Evolutionary conservation across 441 rosid genomes (phyloP).

Genomic region (Corymbia citriodora): DNA sequence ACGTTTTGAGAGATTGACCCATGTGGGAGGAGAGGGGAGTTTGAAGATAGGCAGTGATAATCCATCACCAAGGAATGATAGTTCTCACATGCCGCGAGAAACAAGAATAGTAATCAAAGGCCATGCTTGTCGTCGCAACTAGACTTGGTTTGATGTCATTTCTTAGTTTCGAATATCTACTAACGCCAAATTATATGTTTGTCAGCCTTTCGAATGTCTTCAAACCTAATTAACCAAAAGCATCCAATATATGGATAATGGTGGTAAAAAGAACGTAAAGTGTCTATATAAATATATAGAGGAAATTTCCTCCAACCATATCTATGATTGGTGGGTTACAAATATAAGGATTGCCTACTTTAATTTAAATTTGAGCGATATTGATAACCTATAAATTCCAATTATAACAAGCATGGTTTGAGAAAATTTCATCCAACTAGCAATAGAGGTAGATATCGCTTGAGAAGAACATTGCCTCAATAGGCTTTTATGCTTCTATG

Average conservation of each 20-base stretch:
- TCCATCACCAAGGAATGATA: neutral
- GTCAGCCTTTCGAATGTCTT: no score
- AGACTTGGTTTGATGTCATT: neutral
- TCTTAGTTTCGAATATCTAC: neutral
- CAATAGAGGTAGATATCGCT: neutral
- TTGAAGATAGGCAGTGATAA: neutral
- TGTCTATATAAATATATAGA: neutral
- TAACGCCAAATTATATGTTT: no score
- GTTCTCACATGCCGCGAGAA: neutral
- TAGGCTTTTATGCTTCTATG: neutral
- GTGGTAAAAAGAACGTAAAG: neutral
- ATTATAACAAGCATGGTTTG: neutral
- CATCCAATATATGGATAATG: no score
- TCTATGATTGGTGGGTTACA: neutral
- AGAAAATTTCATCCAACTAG: fast-evolving
- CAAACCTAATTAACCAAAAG: no score
- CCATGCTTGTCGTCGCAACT: neutral
- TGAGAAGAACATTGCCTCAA: neutral
- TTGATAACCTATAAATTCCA: neutral
- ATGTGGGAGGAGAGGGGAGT: neutral
- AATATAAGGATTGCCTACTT: fast-evolving
- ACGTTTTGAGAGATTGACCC: neutral
- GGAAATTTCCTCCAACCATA: neutral
- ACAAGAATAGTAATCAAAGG: fast-evolving
- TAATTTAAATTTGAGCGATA: neutral